These are phyloP conservation scores for Penstemon eatonii DNA, from an alignment of 257 asterid genomes.

Conservation along the genomic window DNA sequence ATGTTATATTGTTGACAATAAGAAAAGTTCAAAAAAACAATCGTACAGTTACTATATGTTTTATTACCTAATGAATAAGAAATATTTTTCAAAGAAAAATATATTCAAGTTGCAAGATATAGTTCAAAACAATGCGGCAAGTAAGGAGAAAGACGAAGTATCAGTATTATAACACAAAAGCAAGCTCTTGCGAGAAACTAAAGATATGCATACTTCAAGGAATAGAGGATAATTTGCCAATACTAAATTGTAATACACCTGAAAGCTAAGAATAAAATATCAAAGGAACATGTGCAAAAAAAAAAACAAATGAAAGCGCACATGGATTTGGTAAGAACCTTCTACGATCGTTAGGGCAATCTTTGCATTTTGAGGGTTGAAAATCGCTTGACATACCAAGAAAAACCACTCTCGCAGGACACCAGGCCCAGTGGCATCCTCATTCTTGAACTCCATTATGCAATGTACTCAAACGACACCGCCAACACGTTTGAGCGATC, in stretches of 20 bases:
- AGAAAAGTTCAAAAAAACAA: constrained; percentile 3
- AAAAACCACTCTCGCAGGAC: constrained; percentile 96
- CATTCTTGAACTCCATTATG: constrained; percentile 92
- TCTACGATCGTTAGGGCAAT: constrained; percentile 92
- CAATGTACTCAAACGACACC: constrained; percentile 80
- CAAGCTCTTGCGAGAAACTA: neutral
- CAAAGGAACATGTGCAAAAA: neutral
- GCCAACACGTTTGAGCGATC: constrained; percentile 79
- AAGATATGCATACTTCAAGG: neutral
- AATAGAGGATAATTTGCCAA: neutral
- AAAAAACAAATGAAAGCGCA: constrained; percentile 26
- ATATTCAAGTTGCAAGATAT: neutral
- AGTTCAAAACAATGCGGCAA: neutral
- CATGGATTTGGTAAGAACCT: constrained; percentile 99
- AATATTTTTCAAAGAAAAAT: neutral
- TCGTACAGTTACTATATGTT: neutral
- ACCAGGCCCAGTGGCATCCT: constrained; percentile 99
- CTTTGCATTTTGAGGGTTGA: constrained; percentile 87
- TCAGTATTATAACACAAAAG: constrained; percentile 6
- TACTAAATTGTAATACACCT: constrained; percentile 5
- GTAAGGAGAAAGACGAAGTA: neutral
- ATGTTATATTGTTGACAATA: neutral
- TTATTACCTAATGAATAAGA: constrained; percentile 12
- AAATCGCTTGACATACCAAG: constrained; percentile 85
- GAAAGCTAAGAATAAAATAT: constrained; percentile 18